Evolutionary conservation across 495 filamentous ascomycete species (phyloP).

Genomic region (Astrothelium subdiscretum): DNA sequence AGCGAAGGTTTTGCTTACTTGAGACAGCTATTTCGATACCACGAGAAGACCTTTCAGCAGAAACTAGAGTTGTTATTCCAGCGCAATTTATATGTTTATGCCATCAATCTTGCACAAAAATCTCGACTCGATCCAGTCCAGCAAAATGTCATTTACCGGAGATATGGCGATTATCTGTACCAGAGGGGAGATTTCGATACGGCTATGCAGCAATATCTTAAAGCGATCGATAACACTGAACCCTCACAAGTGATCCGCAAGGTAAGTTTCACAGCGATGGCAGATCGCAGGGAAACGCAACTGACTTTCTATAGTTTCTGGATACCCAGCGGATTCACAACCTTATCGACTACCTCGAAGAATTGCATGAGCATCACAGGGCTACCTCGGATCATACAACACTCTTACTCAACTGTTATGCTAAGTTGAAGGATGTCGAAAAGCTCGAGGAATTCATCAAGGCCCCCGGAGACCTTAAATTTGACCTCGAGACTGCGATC

Average conservation of each 20-base stretch:
- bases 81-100: conserved; percentile 80
- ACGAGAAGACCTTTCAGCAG: conserved; percentile 81
- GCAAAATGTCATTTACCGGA: conserved; percentile 83
- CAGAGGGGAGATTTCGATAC: conserved; percentile 90
- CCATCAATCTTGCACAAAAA: conserved; percentile 89
- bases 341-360: conserved; percentile 93
- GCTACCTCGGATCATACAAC: conserved; percentile 97
- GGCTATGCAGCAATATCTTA: conserved; percentile 96
- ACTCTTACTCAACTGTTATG: conserved; percentile 89
- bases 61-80: conserved; percentile 90
- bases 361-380: conserved; percentile 85
- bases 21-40: conserved; percentile 68
- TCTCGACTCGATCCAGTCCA: conserved; percentile 62
- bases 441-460: conserved; percentile 96
- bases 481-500: conserved; percentile 94
- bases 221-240: conserved; percentile 89
- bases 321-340: conserved; percentile 96
- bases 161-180: conserved; percentile 92
- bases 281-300: conserved; percentile 12
- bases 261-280: conserved; percentile 31
- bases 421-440: conserved; percentile 88
- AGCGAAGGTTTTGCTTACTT: not conserved
- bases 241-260: conserved; percentile 91
- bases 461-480: conserved; percentile 85
- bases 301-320: conserved; percentile 48